phyloP scores from a whole-genome alignment of 768 basidiomycete genomes.

The Suillus alpinus region DNA sequence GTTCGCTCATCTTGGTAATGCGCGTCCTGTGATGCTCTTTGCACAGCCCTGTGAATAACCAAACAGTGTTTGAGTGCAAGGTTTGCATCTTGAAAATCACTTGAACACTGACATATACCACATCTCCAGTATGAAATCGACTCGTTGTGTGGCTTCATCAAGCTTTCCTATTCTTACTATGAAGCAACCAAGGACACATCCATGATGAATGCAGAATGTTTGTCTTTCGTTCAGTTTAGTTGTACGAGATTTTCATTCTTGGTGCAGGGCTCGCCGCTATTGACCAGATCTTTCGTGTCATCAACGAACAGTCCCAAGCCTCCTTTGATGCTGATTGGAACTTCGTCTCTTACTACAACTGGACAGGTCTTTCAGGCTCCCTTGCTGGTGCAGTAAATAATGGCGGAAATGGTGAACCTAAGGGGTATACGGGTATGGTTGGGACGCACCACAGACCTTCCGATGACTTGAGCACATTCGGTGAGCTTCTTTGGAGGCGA shows the following conservation, averaged over 20 bases:
- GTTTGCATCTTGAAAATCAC: slow-evolving; percentile 29
- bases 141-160: slow-evolving; percentile 75
- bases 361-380: slow-evolving; percentile 66
- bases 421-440: slow-evolving; percentile 68
- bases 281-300: slow-evolving; percentile 70
- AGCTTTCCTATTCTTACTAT: slow-evolving; percentile 72
- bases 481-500: slow-evolving; percentile 32
- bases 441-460: slow-evolving; percentile 78
- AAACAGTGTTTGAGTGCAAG: slow-evolving; percentile 82
- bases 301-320: slow-evolving; percentile 71
- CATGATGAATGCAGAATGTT: slow-evolving; percentile 71
- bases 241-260: slow-evolving; percentile 7
- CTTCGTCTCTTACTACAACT: slow-evolving; percentile 76
- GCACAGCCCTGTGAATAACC: slow-evolving; percentile 60
- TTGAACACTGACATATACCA: too few relatives aligned
- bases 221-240: slow-evolving; percentile 15
- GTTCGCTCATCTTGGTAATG: not conserved
- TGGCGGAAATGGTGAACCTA: slow-evolving; percentile 72
- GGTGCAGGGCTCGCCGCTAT: slow-evolving; percentile 62
- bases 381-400: slow-evolving; percentile 64
- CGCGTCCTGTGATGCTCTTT: not conserved
- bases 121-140: slow-evolving; percentile 68
- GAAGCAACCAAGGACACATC: slow-evolving; percentile 67
- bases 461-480: slow-evolving; percentile 68
- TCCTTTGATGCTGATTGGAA: slow-evolving; percentile 71